A percentile compares a stretch with the other conserved stretches of the same genome.
phyloP scores from a whole-genome alignment of 2,329 filamentous ascomycete genomes.

The Grosmannia serpens region DNA sequence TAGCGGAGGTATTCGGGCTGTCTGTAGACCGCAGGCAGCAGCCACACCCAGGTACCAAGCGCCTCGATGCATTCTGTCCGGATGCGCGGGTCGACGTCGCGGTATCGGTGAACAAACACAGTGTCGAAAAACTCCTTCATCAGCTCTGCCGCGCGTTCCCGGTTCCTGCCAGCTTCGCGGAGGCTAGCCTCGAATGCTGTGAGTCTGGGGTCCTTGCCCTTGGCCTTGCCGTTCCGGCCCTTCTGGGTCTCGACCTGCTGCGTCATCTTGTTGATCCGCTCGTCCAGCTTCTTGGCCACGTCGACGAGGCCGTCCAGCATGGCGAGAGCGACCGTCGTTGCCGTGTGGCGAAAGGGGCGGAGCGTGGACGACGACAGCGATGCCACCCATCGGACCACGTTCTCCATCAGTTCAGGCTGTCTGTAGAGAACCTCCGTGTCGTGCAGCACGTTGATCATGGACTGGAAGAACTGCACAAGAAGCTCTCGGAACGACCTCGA shows the following conservation, averaged over 20 bases:
- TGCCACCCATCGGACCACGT: constrained; percentile 78
- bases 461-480: constrained; percentile 67
- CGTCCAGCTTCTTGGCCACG: constrained; percentile 31
- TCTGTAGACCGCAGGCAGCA: constrained; percentile 77
- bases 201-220: constrained; percentile 59
- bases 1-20: constrained; percentile 86
- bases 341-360: constrained; percentile 87
- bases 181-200: constrained; percentile 62
- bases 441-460: constrained; percentile 66
- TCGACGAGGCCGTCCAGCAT: constrained; percentile 63
- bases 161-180: constrained; percentile 56
- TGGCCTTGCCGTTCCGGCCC: constrained; percentile 50
- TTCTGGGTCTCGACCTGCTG: constrained; percentile 71
- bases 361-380: constrained; percentile 82
- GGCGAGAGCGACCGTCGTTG: constrained; percentile 71
- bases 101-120: constrained; percentile 90
- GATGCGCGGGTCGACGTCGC: constrained; percentile 84
- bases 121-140: constrained; percentile 84
- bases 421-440: constrained; percentile 73
- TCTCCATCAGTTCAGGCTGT: constrained; percentile 69
- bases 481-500: constrained; percentile 67
- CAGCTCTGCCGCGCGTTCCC: constrained; percentile 56
- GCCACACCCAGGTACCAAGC: constrained; percentile 78
- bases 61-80: constrained; percentile 79
- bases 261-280: constrained; percentile 60